Evolutionary conservation across 2,329 filamentous ascomycete species (phyloP), one percentile per base, ranked within the genome.

Genomic region (Penicillium griseofulvum): DNA sequence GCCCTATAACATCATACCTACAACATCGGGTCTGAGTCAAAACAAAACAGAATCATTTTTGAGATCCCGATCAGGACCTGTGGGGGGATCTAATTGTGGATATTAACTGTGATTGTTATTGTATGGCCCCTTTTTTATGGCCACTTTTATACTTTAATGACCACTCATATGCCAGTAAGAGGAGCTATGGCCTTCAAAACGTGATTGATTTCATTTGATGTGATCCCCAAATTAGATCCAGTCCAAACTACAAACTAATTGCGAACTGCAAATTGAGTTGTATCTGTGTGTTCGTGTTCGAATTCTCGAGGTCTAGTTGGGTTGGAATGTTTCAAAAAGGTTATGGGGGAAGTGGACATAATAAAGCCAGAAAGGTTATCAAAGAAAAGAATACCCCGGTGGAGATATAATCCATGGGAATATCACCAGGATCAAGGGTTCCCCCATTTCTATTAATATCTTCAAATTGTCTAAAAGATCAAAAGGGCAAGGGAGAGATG

Each of bases 111-210:
- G 43, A 42, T 19, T 42, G 22, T 42, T 54, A 42, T 2, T 34
- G 22, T 53, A 19, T 22, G 44, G 44, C 51, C 51, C 51, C 45
- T 42, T 54, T 53, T 51, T 51, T 36, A 36, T 53, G 44, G 33
- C 50, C 42, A 44, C 42, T 47, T 26, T n/a, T 36, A 26, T 39
- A 17, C 46, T 26, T 22, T 14, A 36, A 26, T 24, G 26, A 10
- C 49, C 43, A 49, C 48, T 37, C 47, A 54, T 11, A 46, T 58
- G 7, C 19, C 36, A 38, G 37, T 14, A 24, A 28, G 22, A 49
- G 54, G 50, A 56, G 54, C 55, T 55, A 56, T 47, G 46, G 33
- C 55, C 55, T 44, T 44, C 29, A n/a, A n/a, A 44, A 50, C 48
- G 48, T 50, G 48, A 50, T 44, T 19, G 38, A 43, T 50, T 49